Evolutionary conservation across 257 asterid genomes (phyloP).

Genomic region (Leonotis leonurus): DNA sequence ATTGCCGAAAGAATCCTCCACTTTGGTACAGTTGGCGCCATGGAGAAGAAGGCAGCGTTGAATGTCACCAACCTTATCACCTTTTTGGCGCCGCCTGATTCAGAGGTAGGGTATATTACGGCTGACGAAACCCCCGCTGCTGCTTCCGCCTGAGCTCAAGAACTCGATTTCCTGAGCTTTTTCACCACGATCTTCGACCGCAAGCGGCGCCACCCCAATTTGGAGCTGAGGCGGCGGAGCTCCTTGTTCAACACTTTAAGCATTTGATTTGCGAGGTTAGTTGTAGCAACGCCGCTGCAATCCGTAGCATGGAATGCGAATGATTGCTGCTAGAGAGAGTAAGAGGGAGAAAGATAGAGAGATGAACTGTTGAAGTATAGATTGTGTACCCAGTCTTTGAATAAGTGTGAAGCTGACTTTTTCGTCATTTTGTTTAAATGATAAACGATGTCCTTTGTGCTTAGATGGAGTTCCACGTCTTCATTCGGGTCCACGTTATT

Average conservation of each 20-base stretch:
- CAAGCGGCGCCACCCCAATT: conserved; percentile 59
- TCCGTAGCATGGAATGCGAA: conserved; percentile 17
- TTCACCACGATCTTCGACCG: conserved; percentile 47
- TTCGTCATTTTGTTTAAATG: no score
- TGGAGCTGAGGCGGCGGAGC: conserved; percentile 45
- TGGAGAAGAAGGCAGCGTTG: conserved; percentile 94
- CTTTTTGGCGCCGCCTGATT: conserved; percentile 25
- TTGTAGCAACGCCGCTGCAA: background rate
- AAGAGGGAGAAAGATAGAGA: conserved; percentile 14
- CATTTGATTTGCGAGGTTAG: conserved; percentile 24
- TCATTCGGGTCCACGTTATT: no score
- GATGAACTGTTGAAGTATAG: conserved; percentile 17
- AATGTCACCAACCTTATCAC: conserved; percentile 63
- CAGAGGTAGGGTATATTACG: conserved; percentile 60
- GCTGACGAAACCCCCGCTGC: conserved; percentile 37
- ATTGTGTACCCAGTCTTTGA: conserved; percentile 8
- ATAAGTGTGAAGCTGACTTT: conserved; percentile 16
- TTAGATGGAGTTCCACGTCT: no score
- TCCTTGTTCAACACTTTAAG: conserved; percentile 42
- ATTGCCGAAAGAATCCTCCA: conserved; percentile 23
- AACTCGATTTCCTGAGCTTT: conserved; percentile 49
- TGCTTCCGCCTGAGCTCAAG: conserved; percentile 27
- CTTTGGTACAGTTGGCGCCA: conserved; percentile 80
- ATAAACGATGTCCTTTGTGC: no score
- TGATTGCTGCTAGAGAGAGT: conserved; percentile 7